Conservation (phyloP, 345 rosid genomes). For the Brassica juncea region DNA sequence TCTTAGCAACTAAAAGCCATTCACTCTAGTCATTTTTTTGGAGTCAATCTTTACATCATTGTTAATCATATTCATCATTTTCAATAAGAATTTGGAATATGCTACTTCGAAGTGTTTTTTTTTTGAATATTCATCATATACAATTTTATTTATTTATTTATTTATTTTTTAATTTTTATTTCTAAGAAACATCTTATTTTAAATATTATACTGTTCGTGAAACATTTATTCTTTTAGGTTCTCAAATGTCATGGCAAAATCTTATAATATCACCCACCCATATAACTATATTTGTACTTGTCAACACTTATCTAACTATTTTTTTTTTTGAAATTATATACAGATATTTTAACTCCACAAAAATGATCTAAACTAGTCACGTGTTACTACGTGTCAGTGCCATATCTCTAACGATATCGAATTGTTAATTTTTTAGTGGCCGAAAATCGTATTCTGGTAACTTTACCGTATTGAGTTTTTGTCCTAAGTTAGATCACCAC, state of each 20-base stretch:
- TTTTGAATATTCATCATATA: background rate
- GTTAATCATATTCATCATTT: constrained; percentile 17
- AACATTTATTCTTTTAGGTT: background rate
- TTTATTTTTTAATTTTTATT: too few relatives aligned
- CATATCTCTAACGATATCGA: too few relatives aligned
- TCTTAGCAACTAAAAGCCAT: constrained; percentile 19
- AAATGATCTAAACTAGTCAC: too few relatives aligned
- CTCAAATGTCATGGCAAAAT: constrained; percentile 4
- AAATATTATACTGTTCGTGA: background rate
- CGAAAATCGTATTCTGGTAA: too few relatives aligned
- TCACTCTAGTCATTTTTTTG: constrained; percentile 11
- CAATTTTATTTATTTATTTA: background rate
- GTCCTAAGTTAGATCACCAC: too few relatives aligned
- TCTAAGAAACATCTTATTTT: background rate
- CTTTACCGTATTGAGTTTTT: too few relatives aligned
- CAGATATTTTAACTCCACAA: too few relatives aligned
- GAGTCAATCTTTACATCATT: constrained; percentile 21
- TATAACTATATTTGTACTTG: background rate
- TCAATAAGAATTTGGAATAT: background rate
- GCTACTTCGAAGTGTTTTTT: background rate
- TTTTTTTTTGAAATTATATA: too few relatives aligned
- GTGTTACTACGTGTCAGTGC: too few relatives aligned
- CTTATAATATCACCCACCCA: constrained; percentile 17
- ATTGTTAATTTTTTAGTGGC: too few relatives aligned
- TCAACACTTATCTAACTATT: background rate